These are phyloP conservation scores for Sporothrix humicola DNA, from an alignment of 2,329 filamentous ascomycete species.

Conservation along the genomic window DNA sequence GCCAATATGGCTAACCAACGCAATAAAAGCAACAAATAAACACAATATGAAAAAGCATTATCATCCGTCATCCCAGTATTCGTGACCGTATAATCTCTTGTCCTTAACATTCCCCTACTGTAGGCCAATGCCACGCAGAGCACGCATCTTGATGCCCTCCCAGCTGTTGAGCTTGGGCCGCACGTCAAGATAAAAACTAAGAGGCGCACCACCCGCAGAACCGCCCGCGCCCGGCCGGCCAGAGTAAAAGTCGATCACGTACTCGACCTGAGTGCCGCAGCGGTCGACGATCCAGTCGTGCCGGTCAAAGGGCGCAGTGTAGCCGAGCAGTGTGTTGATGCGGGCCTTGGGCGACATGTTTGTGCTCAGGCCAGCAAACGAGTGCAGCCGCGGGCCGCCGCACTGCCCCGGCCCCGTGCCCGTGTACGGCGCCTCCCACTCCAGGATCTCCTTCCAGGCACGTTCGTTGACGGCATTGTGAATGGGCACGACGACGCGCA, in stretches of 20 bases:
- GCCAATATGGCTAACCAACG: conserved; percentile 17
- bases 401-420: conserved; percentile 60
- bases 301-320: conserved; percentile 87
- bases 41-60: not conserved
- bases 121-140: conserved; percentile 57
- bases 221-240: conserved; percentile 57
- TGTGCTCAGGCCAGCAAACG: conserved; percentile 75
- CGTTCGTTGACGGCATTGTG: conserved; percentile 98
- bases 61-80: not conserved
- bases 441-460: conserved; percentile 89
- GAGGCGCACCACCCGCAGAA: conserved; percentile 40
- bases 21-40: conserved; percentile 3
- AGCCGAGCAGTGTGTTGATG: conserved; percentile 83
- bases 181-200: conserved; percentile 71
- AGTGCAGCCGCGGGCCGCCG: conserved; percentile 79
- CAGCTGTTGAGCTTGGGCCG: conserved; percentile 71
- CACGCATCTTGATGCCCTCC: conserved; percentile 72
- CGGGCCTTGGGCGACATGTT: conserved; percentile 81
- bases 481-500: conserved; percentile 91
- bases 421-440: conserved; percentile 78
- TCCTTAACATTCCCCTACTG: conserved; percentile 43
- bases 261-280: conserved; percentile 84
- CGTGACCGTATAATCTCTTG: too few species aligned
- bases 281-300: conserved; percentile 98
- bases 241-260: conserved; percentile 97